phyloP scores from a whole-genome alignment of 306 rosid species.

The Astragalus membranaceus region DNA sequence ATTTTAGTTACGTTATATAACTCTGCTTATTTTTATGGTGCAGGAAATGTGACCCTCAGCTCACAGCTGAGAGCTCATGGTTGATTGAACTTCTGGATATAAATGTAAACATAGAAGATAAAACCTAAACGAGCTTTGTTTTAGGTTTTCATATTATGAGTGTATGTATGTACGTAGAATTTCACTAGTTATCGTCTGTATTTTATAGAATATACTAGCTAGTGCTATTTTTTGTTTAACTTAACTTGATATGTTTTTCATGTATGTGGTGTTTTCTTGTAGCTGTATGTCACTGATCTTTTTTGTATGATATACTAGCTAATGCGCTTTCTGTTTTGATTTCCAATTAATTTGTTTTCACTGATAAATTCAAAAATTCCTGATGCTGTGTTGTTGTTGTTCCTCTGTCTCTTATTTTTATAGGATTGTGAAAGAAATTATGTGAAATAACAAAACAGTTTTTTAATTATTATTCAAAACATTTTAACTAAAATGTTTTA shows the following conservation, averaged over 20 bases:
- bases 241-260: background rate
- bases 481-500: background rate
- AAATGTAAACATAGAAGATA: background rate
- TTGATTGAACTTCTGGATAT: constrained; percentile 29
- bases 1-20: background rate
- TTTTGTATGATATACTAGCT: too few relatives aligned
- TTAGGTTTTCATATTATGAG: constrained; percentile 1
- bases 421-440: background rate
- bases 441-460: background rate
- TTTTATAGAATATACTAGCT: background rate
- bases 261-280: background rate
- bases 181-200: background rate
- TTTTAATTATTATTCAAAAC: background rate
- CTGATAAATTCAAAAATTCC: background rate
- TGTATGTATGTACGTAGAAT: constrained; percentile 6
- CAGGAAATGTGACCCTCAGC: constrained; percentile 34
- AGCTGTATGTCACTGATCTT: too few relatives aligned
- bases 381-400: background rate
- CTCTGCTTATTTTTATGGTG: constrained; percentile 11
- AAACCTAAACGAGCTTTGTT: background rate
- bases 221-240: background rate
- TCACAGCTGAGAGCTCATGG: constrained; percentile 30
- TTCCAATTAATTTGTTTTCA: background rate
- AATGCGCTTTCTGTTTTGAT: background rate
- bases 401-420: background rate